Percentiles rank a stretch among this genome's conserved stretches.
Evolutionary conservation across 805 yeast species (phyloP).

Genomic region (Saccharomyces paradoxus): DNA sequence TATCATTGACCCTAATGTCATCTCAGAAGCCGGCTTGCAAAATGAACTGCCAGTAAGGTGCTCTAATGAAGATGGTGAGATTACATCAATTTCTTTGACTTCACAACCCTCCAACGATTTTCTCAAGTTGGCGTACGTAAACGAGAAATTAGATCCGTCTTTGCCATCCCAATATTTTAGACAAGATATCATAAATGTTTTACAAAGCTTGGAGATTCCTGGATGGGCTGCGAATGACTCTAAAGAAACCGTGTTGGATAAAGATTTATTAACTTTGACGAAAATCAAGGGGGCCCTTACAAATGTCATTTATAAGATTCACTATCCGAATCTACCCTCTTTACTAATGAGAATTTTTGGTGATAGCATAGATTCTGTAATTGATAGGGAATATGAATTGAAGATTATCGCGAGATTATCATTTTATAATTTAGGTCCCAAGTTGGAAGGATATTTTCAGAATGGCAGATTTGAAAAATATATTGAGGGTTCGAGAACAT

Average conservation of each 20-base stretch:
- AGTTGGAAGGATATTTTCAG: constrained; percentile 70
- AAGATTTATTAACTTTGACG: constrained; percentile 41
- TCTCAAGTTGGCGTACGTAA: constrained; percentile 40
- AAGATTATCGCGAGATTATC: constrained; percentile 60
- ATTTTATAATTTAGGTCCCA: constrained; percentile 70
- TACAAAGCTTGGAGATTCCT: constrained; percentile 57
- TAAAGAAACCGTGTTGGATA: constrained; percentile 23
- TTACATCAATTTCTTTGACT: not conserved
- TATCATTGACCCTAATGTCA: not conserved
- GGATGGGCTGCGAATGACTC: constrained; percentile 62
- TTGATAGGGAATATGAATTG: constrained; percentile 74
- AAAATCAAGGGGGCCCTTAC: constrained; percentile 88
- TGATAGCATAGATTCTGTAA: constrained; percentile 70
- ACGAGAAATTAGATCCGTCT: constrained; percentile 60
- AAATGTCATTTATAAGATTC: constrained; percentile 72
- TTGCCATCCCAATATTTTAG: constrained; percentile 77
- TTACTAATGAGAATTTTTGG: constrained; percentile 77
- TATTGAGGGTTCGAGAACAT: constrained; percentile 65
- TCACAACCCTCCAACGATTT: constrained; percentile 8
- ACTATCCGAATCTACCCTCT: constrained; percentile 47
- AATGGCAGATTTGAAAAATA: constrained; percentile 92
- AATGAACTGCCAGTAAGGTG: not conserved
- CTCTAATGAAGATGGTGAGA: not conserved
- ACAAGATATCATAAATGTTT: constrained; percentile 62
- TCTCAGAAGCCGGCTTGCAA: not conserved